A percentile compares a stretch with the other conserved stretches of the same genome.
Conservation (phyloP, 2,329 filamentous ascomycete genomes). For the Chrysosporium queenslandicum region DNA sequence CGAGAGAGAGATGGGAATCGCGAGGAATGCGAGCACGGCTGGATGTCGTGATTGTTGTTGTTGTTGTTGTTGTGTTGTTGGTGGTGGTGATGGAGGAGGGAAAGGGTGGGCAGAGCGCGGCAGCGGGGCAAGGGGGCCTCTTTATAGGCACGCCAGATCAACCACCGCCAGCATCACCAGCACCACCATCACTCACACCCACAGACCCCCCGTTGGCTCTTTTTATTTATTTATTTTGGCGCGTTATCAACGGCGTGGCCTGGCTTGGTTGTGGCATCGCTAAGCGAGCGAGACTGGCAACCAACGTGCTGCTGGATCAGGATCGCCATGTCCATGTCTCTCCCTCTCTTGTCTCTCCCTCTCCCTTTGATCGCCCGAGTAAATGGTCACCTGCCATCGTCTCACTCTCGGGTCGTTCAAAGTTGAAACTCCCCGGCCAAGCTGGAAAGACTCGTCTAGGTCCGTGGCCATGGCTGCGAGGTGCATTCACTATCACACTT, state of each 20-base stretch:
- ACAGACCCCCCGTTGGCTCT: not conserved
- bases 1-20: conserved; percentile 15
- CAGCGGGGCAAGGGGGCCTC: conserved; percentile 15
- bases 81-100: conserved; percentile 24
- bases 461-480: too few species aligned
- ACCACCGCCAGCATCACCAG: too few species aligned
- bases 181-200: too few species aligned
- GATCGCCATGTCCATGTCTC: too few species aligned
- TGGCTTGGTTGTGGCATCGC: not conserved
- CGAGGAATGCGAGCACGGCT: too few species aligned
- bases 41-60: conserved; percentile 7
- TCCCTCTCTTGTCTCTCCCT: not conserved
- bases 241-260: too few species aligned
- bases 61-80: conserved; percentile 11
- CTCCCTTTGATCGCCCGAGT: not conserved
- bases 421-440: too few species aligned
- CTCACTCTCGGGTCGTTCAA: not conserved
- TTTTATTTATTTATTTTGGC: not conserved
- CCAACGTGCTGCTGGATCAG: too few species aligned
- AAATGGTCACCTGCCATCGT: conserved; percentile 1
- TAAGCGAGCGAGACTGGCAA: not conserved
- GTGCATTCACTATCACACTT: too few species aligned
- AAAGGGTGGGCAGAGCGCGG: conserved; percentile 14
- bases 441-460: too few species aligned
- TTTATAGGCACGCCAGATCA: conserved; percentile 16